A percentile compares a stretch with the other conserved stretches of the same genome.
Conservation (phyloP, 192 early-diverging fungal genomes). For the Mortierella antarctica region DNA sequence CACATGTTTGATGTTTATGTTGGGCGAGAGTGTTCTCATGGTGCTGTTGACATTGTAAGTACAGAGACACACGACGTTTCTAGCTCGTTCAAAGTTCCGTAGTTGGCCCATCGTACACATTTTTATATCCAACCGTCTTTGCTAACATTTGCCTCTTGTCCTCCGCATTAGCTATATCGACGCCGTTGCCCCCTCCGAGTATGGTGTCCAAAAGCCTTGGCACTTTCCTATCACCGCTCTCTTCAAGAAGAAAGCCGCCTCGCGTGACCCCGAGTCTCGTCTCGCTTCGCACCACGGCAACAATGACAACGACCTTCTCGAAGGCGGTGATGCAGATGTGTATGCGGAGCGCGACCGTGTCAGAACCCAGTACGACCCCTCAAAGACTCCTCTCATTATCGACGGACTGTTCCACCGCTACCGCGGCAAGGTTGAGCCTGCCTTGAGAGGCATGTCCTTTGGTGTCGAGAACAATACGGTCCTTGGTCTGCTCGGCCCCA, state of each 20-base stretch:
- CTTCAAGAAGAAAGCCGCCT: slow-evolving; percentile 4
- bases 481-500: slow-evolving; percentile 75
- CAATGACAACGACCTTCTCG: slow-evolving; percentile 10
- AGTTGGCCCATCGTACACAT: not conserved
- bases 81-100: not conserved
- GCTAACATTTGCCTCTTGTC: not conserved
- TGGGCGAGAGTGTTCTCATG: slow-evolving; percentile 38
- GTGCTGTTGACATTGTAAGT: slow-evolving; percentile 40
- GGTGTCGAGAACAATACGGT: slow-evolving; percentile 66
- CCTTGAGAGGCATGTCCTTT: slow-evolving; percentile 53
- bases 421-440: slow-evolving; percentile 40
- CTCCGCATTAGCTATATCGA: slow-evolving; percentile 24
- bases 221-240: slow-evolving; percentile 32
- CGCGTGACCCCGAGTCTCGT: slow-evolving; percentile 12
- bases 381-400: slow-evolving; percentile 36
- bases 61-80: not conserved
- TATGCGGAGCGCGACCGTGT: slow-evolving; percentile 42
- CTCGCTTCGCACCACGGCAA: slow-evolving; percentile 4
- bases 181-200: slow-evolving; percentile 41
- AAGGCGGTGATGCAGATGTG: slow-evolving; percentile 38
- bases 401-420: slow-evolving; percentile 42
- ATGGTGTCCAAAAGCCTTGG: slow-evolving; percentile 52
- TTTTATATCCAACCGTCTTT: not conserved
- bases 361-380: slow-evolving; percentile 27
- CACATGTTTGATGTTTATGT: slow-evolving; percentile 16